Evolutionary conservation across 2,329 filamentous ascomycete genomes (phyloP).

Genomic region (Aspergillus sp.): DNA sequence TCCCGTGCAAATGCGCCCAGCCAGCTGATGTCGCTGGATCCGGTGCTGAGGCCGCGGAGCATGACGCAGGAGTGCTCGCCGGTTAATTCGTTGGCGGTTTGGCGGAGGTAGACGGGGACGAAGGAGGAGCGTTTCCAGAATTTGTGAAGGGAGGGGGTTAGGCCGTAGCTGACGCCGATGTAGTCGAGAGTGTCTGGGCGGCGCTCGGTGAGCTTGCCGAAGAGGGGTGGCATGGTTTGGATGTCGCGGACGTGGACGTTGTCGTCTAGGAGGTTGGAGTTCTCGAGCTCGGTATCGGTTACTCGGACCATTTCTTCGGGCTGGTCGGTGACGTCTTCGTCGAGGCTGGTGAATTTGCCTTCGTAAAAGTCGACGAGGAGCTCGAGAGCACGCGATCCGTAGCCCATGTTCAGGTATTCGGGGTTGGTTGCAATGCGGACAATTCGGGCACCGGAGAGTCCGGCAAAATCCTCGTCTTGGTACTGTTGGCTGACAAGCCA

Average conservation of each 20-base stretch:
- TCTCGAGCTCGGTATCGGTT: constrained; percentile 73
- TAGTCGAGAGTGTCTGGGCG: constrained; percentile 79
- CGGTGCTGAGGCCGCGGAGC: constrained; percentile 66
- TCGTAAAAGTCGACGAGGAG: constrained; percentile 90
- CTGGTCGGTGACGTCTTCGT: constrained; percentile 56
- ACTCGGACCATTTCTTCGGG: constrained; percentile 64
- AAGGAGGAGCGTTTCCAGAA: constrained; percentile 93
- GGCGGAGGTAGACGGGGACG: constrained; percentile 83
- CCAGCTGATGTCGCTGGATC: constrained; percentile 67
- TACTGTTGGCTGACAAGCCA: constrained; percentile 98
- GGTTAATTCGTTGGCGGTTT: constrained; percentile 92
- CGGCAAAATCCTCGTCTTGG: constrained; percentile 93
- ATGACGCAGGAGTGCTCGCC: constrained; percentile 98
- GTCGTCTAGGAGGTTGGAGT: constrained; percentile 70
- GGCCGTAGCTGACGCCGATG: constrained; percentile 87
- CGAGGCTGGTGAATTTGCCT: constrained; percentile 78
- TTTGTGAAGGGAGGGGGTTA: constrained; percentile 80
- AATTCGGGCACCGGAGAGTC: constrained; percentile 81
- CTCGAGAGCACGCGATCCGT: constrained; percentile 80
- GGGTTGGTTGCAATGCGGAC: constrained; percentile 96
- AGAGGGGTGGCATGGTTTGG: constrained; percentile 84
- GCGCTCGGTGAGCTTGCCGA: constrained; percentile 78
- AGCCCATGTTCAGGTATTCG: constrained; percentile 87
- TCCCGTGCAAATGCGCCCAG: constrained; percentile 84
- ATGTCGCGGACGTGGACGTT: constrained; percentile 87